phyloP scores from a whole-genome alignment of 106 monocot species.

The Allium sativum region DNA sequence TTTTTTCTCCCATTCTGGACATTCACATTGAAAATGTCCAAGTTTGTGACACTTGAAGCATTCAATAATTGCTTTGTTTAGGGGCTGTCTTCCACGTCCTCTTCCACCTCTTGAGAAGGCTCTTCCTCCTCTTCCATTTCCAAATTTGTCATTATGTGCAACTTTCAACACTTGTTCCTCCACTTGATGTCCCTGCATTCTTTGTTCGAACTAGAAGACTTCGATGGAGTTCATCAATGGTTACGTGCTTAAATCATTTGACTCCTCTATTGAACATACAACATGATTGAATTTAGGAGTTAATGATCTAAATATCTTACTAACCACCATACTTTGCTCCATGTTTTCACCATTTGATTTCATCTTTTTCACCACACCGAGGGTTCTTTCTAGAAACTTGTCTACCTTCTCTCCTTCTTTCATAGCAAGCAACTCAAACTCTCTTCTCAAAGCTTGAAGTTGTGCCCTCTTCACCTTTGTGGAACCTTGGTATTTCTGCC shows the following conservation, averaged over 20 bases:
- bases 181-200: not conserved
- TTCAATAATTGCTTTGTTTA: not conserved
- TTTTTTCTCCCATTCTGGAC: conserved; percentile 3
- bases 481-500: not conserved
- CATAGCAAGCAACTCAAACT: conserved; percentile 1
- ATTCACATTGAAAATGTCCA: conserved; percentile 5
- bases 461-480: conserved; percentile 2
- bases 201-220: not conserved
- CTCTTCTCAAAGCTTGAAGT: not conserved
- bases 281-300: conserved; percentile 4
- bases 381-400: not conserved
- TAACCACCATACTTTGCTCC: not conserved
- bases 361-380: not conserved
- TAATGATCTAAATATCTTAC: conserved; percentile 6
- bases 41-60: conserved; percentile 3
- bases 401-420: not conserved
- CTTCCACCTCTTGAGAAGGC: not conserved
- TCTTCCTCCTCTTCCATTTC: conserved; percentile 2
- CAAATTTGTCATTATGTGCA: not conserved
- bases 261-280: conserved; percentile 10
- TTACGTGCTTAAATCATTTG: not conserved
- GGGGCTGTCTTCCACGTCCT: not conserved
- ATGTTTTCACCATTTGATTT: not conserved
- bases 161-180: conserved; percentile 2
- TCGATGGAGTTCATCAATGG: conserved; percentile 7